phyloP scores from a whole-genome alignment of 805 yeast species.

The Candida silvatica region DNA sequence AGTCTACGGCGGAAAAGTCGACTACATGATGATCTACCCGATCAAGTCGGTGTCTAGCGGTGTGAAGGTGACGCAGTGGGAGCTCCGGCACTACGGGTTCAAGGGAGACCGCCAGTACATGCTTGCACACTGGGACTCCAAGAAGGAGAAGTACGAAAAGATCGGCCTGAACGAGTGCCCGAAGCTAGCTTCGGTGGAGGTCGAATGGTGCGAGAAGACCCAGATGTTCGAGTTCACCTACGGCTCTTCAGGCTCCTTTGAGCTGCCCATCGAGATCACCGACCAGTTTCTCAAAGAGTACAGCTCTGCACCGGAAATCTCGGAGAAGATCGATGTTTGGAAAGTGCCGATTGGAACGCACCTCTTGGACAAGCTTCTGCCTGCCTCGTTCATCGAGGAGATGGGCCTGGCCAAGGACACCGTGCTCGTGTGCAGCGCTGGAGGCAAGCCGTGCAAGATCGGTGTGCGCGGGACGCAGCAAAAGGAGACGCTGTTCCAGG shows the following conservation, averaged over 20 bases:
- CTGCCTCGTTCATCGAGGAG: conserved; percentile 10
- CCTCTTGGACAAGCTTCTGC: conserved; percentile 14
- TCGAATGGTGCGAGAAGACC: conserved; percentile 7
- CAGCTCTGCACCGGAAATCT: conserved; percentile 8
- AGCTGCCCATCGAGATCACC: conserved; percentile 14
- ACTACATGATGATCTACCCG: conserved; percentile 20
- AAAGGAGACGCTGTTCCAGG: conserved; percentile 21
- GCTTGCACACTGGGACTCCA: conserved; percentile 12
- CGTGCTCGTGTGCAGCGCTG: conserved; percentile 14
- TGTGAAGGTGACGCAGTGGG: conserved; percentile 18
- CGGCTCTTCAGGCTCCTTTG: conserved; percentile 4
- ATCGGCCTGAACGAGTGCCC: conserved; percentile 11
- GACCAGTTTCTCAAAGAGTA: conserved; percentile 10
- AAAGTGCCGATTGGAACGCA: conserved; percentile 11
- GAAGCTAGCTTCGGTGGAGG: conserved; percentile 7
- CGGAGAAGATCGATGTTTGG: conserved; percentile 12
- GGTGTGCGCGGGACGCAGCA: conserved; percentile 16
- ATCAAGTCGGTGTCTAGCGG: conserved; percentile 22
- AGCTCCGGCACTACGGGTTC: conserved; percentile 18
- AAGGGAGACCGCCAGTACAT: conserved; percentile 21
- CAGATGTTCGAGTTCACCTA: conserved; percentile 15
- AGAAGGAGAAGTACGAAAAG: conserved; percentile 7
- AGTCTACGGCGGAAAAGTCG: conserved; percentile 17
- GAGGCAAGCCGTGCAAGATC: conserved; percentile 19
- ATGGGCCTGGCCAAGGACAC: conserved; percentile 14